Evolutionary conservation across 306 rosid genomes (phyloP).

Genomic region (Lablab purpureus): DNA sequence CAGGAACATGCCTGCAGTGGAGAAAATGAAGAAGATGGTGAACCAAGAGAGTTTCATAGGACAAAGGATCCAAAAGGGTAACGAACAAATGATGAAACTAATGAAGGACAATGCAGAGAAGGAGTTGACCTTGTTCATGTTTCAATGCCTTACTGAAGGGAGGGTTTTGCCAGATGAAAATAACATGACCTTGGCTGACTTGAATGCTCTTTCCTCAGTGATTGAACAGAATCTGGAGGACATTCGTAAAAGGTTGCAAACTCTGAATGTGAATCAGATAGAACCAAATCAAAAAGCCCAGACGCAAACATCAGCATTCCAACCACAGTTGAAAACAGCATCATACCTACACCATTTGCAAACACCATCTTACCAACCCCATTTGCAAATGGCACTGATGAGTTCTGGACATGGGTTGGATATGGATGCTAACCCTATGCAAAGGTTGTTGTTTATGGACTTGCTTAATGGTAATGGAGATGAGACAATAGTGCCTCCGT

Average conservation of each 20-base stretch:
- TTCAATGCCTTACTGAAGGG: constrained; percentile 29
- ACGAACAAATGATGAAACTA: constrained; percentile 32
- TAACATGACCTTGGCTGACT: constrained; percentile 19
- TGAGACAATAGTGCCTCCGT: constrained; percentile 26
- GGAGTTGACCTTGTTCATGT: constrained; percentile 42
- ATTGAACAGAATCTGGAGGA: constrained; percentile 45
- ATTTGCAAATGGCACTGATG: too few relatives aligned
- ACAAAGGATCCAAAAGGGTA: constrained; percentile 33
- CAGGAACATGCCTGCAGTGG: constrained; percentile 28
- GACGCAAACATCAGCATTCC: neutral
- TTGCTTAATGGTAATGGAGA: constrained; percentile 10
- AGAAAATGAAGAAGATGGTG: constrained; percentile 50
- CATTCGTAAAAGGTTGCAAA: constrained; percentile 18
- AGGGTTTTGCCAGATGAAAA: neutral
- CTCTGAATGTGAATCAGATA: neutral
- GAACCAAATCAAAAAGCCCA: constrained; percentile 3
- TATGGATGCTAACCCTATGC: neutral
- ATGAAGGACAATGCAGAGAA: constrained; percentile 36
- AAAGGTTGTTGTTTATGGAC: constrained; percentile 16
- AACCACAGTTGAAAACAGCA: neutral
- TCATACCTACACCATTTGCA: neutral
- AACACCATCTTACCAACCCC: too few relatives aligned
- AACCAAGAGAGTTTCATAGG: constrained; percentile 44
- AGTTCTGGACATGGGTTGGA: neutral
- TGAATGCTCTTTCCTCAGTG: constrained; percentile 39